Conservation (phyloP, 2,329 filamentous ascomycete species). For the Tothia fuscella region DNA sequence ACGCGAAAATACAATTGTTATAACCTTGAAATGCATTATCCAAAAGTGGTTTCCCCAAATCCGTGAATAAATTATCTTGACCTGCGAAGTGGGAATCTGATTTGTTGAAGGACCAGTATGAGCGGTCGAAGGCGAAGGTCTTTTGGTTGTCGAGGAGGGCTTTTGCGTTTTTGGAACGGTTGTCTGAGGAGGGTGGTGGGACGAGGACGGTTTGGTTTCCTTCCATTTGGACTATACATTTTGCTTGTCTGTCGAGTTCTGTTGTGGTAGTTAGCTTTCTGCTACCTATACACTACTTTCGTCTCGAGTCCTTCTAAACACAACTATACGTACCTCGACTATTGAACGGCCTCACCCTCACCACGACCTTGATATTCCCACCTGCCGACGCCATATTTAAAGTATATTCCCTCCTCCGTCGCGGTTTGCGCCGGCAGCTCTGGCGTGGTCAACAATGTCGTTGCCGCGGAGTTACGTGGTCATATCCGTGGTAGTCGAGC, state of each 20-base stretch:
- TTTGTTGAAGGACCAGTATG: conserved; percentile 95
- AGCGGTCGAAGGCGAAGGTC: conserved; percentile 89
- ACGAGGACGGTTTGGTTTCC: conserved; percentile 77
- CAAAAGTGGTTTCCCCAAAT: conserved; percentile 77
- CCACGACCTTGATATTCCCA: conserved; percentile 99
- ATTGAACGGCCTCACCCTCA: conserved; percentile 92
- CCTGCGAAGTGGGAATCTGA: conserved; percentile 72
- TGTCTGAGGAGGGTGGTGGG: conserved; percentile 49
- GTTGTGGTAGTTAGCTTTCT: conserved; percentile 12
- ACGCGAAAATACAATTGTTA: conserved; percentile 99
- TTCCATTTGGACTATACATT: conserved; percentile 98
- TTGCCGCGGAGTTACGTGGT: too few species aligned
- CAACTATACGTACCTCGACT: conserved; percentile 61
- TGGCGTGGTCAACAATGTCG: too few species aligned
- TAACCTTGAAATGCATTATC: conserved; percentile 98
- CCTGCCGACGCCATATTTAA: conserved; percentile 35
- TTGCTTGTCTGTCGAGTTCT: conserved; percentile 85
- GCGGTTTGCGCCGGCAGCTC: conserved; percentile 5
- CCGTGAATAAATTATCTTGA: conserved; percentile 77
- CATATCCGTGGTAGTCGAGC: too few species aligned
- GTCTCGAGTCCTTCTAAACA: background rate
- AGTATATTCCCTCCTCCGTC: too few species aligned
- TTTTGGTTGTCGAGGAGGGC: conserved; percentile 55
- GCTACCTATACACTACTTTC: background rate
- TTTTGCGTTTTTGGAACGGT: conserved; percentile 55